A percentile compares a stretch with the other conserved stretches of the same genome.
Evolutionary conservation across 2,329 filamentous ascomycete species (phyloP).

Genomic region (Coniochaeta prunicola): DNA sequence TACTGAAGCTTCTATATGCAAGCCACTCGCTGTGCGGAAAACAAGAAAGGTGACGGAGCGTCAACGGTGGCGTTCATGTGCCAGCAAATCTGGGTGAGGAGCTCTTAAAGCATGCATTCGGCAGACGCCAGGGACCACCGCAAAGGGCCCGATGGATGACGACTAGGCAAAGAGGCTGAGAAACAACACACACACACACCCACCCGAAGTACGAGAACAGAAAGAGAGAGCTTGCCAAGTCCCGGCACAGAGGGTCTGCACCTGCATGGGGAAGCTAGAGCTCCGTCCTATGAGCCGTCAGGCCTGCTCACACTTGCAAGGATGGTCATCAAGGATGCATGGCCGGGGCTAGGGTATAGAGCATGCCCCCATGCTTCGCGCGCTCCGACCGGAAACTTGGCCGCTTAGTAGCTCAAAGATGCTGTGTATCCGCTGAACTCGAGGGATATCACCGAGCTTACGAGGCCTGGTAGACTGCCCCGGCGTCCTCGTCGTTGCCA

Average conservation of each 20-base stretch:
- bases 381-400: not conserved
- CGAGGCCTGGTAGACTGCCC: not conserved
- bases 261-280: not conserved
- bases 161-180: conserved; percentile 1
- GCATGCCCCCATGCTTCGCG: not conserved
- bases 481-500: not conserved
- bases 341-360: not conserved
- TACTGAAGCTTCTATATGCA: not conserved
- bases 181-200: not conserved
- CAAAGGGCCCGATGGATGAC: not conserved
- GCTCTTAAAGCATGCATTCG: not conserved
- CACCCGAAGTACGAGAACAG: not conserved
- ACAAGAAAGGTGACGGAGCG: not conserved
- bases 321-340: not conserved
- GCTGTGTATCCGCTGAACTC: not conserved
- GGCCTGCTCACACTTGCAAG: not conserved
- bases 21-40: not conserved
- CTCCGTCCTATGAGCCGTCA: not conserved
- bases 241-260: not conserved
- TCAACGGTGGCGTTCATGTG: not conserved
- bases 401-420: not conserved
- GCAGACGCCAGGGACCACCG: not conserved
- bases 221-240: not conserved
- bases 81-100: not conserved
- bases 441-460: not conserved